Evolutionary conservation across 2,329 filamentous ascomycete genomes (phyloP).

Genomic region (Alternaria conjuncta): DNA sequence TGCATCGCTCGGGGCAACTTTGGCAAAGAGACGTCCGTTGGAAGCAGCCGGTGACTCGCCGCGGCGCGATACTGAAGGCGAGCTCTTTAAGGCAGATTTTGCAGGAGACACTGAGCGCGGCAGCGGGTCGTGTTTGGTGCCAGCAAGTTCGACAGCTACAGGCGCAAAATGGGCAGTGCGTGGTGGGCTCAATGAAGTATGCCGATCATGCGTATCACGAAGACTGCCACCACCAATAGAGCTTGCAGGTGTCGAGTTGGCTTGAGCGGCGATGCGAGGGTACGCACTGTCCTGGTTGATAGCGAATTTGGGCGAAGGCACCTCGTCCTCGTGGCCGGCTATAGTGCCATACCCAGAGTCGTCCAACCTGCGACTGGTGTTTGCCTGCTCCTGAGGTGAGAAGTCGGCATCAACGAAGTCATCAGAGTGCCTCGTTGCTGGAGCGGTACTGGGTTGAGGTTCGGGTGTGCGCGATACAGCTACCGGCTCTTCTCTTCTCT

Average conservation of each 20-base stretch:
- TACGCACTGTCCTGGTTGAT: constrained; percentile 37
- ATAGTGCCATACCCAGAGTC: constrained; percentile 10
- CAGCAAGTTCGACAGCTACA: constrained; percentile 58
- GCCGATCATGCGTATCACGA: constrained; percentile 35
- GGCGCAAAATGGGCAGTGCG: constrained; percentile 72
- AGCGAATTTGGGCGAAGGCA: constrained; percentile 27
- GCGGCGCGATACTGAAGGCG: constrained; percentile 59
- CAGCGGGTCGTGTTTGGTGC: constrained; percentile 71
- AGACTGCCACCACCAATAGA: constrained; percentile 21
- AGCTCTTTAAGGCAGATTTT: constrained; percentile 77
- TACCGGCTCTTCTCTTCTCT: constrained; percentile 17
- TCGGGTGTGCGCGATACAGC: constrained; percentile 9
- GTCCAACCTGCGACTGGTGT: constrained; percentile 26
- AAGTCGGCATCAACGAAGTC: constrained; percentile 53
- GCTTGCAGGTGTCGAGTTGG: constrained; percentile 11
- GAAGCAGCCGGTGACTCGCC: constrained; percentile 54
- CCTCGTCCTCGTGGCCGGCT: constrained; percentile 10
- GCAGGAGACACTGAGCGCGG: constrained; percentile 75
- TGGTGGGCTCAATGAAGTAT: constrained; percentile 64
- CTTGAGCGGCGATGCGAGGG: constrained; percentile 24
- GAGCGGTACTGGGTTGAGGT: constrained; percentile 7
- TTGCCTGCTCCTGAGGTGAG: constrained; percentile 29
- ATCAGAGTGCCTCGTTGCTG: constrained; percentile 43
- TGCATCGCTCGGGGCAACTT: constrained; percentile 58
- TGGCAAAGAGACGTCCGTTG: constrained; percentile 58